Conservation (phyloP, 495 filamentous ascomycete genomes). For the Glarea lozoyensis region DNA sequence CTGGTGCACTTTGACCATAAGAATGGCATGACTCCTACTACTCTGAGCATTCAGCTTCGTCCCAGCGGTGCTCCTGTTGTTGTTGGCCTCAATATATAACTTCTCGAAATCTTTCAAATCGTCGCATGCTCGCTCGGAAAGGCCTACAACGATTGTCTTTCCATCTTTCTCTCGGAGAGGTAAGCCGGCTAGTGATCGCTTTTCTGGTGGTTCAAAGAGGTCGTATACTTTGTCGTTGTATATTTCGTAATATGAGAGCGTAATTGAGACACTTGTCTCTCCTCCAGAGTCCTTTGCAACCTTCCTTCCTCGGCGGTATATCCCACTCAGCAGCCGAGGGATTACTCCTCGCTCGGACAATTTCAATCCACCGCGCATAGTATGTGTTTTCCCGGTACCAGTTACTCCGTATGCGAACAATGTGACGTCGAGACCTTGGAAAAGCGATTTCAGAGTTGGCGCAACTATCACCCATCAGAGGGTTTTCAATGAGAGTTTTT, state of each 20-base stretch:
- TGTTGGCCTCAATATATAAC: constrained; percentile 90
- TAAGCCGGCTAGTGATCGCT: constrained; percentile 74
- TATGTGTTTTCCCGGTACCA: constrained; percentile 95
- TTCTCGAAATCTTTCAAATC: constrained; percentile 88
- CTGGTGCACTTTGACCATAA: constrained; percentile 80
- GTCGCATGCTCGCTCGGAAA: constrained; percentile 78
- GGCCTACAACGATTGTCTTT: constrained; percentile 86
- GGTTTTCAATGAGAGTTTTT: not conserved
- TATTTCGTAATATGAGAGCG: constrained; percentile 94
- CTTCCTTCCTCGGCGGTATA: constrained; percentile 80
- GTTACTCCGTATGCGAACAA: constrained; percentile 96
- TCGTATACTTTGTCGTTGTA: constrained; percentile 97
- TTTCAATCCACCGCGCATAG: constrained; percentile 90
- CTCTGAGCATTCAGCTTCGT: constrained; percentile 97
- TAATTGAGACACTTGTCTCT: constrained; percentile 63
- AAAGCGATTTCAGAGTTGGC: constrained; percentile 74
- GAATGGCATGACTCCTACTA: constrained; percentile 85
- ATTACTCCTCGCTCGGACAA: constrained; percentile 87
- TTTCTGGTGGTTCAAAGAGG: constrained; percentile 84
- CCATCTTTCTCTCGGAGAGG: constrained; percentile 83
- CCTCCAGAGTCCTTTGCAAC: constrained; percentile 76
- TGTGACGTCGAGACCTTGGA: constrained; percentile 88
- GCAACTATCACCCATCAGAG: constrained; percentile 30
- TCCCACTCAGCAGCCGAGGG: constrained; percentile 74
- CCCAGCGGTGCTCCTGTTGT: constrained; percentile 81